phyloP scores from a whole-genome alignment of 2,329 filamentous ascomycete species.

The Colletotrichum lupini region DNA sequence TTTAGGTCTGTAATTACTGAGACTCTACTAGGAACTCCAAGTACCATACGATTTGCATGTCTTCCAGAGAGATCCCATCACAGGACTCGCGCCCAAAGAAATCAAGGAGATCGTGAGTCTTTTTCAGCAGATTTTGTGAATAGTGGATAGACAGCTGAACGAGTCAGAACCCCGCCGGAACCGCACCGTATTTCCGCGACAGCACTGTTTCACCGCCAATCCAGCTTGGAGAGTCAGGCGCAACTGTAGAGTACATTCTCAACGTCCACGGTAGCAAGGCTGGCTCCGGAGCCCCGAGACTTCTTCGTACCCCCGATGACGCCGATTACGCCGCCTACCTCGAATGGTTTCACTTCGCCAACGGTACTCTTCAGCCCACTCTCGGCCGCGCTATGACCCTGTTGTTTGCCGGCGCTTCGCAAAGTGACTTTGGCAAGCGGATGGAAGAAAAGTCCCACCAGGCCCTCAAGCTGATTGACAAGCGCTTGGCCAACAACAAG shows the following conservation, averaged over 20 bases:
- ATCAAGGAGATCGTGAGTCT: slow-evolving; percentile 26
- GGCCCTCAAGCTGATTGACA: slow-evolving; percentile 54
- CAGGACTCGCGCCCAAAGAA: slow-evolving; percentile 23
- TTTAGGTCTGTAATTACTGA: not conserved
- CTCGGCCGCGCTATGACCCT: slow-evolving; percentile 49
- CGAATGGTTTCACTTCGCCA: slow-evolving; percentile 72
- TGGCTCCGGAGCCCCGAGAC: slow-evolving; percentile 49
- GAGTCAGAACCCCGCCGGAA: slow-evolving; percentile 57
- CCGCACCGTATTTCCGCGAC: slow-evolving; percentile 71
- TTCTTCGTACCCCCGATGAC: slow-evolving; percentile 54
- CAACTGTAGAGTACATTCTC: slow-evolving; percentile 71
- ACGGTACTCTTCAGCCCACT: slow-evolving; percentile 55
- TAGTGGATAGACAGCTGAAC: not conserved
- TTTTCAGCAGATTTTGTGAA: not conserved
- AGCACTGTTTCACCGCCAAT: slow-evolving; percentile 53
- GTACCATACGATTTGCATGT: slow-evolving; percentile 32
- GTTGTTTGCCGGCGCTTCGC: slow-evolving; percentile 40
- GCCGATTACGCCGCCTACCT: slow-evolving; percentile 69
- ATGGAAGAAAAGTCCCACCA: not conserved
- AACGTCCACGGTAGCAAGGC: slow-evolving; percentile 55
- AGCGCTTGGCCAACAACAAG: slow-evolving; percentile 55
- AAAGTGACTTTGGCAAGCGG: slow-evolving; percentile 23
- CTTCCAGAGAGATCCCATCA: slow-evolving; percentile 24
- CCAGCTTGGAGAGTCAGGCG: slow-evolving; percentile 66
- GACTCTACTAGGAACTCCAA: slow-evolving; percentile 24